Evolutionary conservation across 2,329 filamentous ascomycete species (phyloP).

Genomic region (Fusarium avenaceum): DNA sequence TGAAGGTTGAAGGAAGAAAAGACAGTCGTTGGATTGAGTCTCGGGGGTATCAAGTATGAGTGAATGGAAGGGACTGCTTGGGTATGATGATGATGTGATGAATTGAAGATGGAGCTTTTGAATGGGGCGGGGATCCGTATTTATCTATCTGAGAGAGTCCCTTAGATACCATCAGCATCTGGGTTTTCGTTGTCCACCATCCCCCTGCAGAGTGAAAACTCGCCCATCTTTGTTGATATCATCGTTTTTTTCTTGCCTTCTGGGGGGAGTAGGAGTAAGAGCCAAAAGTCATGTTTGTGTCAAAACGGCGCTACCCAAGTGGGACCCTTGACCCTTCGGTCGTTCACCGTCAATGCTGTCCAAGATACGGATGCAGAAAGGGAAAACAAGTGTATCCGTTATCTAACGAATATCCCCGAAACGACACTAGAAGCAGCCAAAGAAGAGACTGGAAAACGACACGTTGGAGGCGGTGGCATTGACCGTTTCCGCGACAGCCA

Average conservation of each 20-base stretch:
- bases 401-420: conserved; percentile 20
- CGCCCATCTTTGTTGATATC: conserved; percentile 40
- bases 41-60: conserved; percentile 38
- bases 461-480: conserved; percentile 34
- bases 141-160: conserved; percentile 32
- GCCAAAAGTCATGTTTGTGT: conserved; percentile 11
- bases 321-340: conserved; percentile 33
- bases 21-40: conserved; percentile 10
- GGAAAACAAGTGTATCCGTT: conserved; percentile 20
- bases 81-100: conserved; percentile 13
- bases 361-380: background rate
- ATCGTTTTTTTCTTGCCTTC: conserved; percentile 12
- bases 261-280: background rate
- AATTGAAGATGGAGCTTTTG: conserved; percentile 22
- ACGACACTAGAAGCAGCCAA: conserved; percentile 10
- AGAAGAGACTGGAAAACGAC: conserved; percentile 14
- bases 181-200: background rate
- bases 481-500: conserved; percentile 36
- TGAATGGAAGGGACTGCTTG: conserved; percentile 31
- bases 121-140: conserved; percentile 40
- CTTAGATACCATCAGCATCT: conserved; percentile 7
- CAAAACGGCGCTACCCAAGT: conserved; percentile 42
- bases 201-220: conserved; percentile 30
- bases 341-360: conserved; percentile 39
- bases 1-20: conserved; percentile 28